phyloP scores from a whole-genome alignment of 495 filamentous ascomycete genomes.

The Tirmania nivea region DNA sequence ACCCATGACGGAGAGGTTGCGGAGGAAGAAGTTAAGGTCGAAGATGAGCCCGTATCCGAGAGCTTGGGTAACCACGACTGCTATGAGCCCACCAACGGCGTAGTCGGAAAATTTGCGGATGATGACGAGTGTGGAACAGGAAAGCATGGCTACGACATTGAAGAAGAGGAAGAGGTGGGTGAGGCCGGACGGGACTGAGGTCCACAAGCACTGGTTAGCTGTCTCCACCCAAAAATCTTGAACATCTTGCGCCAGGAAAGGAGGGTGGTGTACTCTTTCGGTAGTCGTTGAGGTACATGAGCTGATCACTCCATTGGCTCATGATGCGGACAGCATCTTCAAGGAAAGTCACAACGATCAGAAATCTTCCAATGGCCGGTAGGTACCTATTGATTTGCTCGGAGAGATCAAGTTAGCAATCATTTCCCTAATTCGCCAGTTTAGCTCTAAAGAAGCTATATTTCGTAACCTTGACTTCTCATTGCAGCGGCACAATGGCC shows the following conservation, averaged over 20 bases:
- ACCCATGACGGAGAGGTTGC: constrained; percentile 90
- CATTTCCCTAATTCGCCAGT: background rate
- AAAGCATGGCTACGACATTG: constrained; percentile 76
- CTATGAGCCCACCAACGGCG: constrained; percentile 73
- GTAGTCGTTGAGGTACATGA: constrained; percentile 80
- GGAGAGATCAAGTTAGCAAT: background rate
- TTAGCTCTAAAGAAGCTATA: background rate
- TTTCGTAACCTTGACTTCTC: background rate
- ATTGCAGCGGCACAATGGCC: constrained; percentile 1
- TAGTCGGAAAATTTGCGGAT: constrained; percentile 75
- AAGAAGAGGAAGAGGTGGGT: constrained; percentile 82
- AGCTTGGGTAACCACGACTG: constrained; percentile 84
- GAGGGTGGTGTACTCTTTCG: constrained; percentile 49
- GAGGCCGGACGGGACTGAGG: constrained; percentile 61
- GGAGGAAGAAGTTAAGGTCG: constrained; percentile 98
- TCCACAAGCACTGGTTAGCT: constrained; percentile 7
- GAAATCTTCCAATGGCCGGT: constrained; percentile 82
- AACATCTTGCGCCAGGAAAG: background rate
- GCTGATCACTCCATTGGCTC: constrained; percentile 94
- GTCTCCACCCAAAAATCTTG: background rate
- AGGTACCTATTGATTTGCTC: constrained; percentile 42
- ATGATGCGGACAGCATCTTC: constrained; percentile 91
- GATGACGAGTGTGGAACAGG: constrained; percentile 70
- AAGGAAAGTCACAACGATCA: constrained; percentile 96
- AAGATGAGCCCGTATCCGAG: constrained; percentile 96